phyloP scores from a whole-genome alignment of 2,329 filamentous ascomycete genomes.

The Pseudocercospora vitis region DNA sequence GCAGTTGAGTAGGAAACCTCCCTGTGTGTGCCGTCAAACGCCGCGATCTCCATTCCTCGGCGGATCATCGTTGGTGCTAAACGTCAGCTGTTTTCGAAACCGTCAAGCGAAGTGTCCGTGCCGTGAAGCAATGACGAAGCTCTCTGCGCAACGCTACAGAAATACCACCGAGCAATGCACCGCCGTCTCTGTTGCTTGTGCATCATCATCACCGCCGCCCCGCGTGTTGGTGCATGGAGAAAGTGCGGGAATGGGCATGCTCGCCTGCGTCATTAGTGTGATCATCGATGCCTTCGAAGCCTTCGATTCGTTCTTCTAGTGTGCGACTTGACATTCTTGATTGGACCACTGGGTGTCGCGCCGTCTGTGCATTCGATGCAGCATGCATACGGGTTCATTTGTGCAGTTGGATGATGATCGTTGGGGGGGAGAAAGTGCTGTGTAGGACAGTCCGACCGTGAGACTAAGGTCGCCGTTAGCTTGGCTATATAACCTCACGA shows the following conservation, averaged over 20 bases:
- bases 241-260: conserved; percentile 10
- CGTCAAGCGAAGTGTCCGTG: conserved; percentile 16
- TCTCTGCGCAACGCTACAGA: conserved; percentile 19
- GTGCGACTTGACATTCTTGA: background rate
- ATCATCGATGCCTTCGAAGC: no score
- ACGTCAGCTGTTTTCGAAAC: conserved; percentile 4
- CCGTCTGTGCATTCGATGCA: conserved; percentile 1
- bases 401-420: background rate
- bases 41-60: conserved; percentile 8
- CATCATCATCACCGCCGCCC: conserved; percentile 9
- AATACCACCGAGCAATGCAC: conserved; percentile 24
- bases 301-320: conserved; percentile 1
- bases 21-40: no score
- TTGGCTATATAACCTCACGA: background rate
- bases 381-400: background rate
- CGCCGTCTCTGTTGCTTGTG: conserved; percentile 17
- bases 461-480: background rate
- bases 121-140: conserved; percentile 16
- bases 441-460: conserved; percentile 2
- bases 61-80: no score
- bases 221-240: conserved; percentile 18
- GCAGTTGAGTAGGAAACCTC: no score
- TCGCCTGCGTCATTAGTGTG: conserved; percentile 13
- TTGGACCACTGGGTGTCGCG: conserved; percentile 3
- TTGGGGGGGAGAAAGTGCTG: background rate